These are phyloP conservation scores for Cylindrotheca fusiformis DNA, from an alignment of 108 stramenopile species.

Conservation along the genomic window DNA sequence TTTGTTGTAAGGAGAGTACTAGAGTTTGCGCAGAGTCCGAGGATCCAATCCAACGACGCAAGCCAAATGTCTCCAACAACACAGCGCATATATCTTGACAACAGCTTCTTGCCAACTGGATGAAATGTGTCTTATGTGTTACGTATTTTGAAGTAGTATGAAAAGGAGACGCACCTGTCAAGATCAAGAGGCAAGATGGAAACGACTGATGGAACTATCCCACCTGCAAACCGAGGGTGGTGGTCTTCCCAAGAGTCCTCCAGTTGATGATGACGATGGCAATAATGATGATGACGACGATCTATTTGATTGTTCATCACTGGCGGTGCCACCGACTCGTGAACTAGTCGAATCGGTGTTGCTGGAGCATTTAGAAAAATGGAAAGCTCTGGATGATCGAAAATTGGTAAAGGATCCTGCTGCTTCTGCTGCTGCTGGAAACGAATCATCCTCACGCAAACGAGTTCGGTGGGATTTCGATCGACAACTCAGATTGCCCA, in stretches of 20 bases:
- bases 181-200: not conserved
- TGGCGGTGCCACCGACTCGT: constrained; percentile 35
- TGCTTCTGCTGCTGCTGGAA: not conserved
- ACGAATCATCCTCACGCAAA: too few species aligned
- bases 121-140: too few species aligned
- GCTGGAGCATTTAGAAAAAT: constrained; percentile 25
- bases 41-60: too few species aligned
- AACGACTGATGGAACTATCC: not conserved
- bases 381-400: constrained; percentile 56
- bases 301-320: constrained; percentile 60
- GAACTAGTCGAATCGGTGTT: constrained; percentile 42
- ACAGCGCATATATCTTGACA: too few species aligned
- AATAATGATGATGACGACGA: constrained; percentile 14
- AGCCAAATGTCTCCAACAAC: too few species aligned
- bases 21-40: too few species aligned
- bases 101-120: too few species aligned
- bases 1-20: too few species aligned
- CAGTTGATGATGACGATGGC: not conserved
- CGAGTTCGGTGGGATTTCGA: too few species aligned
- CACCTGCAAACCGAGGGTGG: not conserved
- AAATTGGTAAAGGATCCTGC: constrained; percentile 11
- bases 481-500: constrained; percentile 33
- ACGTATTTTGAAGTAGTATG: too few species aligned
- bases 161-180: not conserved
- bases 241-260: not conserved